These are phyloP conservation scores for Tulasnella sp. DNA, from an alignment of 768 basidiomycete species.

Conservation along the genomic window DNA sequence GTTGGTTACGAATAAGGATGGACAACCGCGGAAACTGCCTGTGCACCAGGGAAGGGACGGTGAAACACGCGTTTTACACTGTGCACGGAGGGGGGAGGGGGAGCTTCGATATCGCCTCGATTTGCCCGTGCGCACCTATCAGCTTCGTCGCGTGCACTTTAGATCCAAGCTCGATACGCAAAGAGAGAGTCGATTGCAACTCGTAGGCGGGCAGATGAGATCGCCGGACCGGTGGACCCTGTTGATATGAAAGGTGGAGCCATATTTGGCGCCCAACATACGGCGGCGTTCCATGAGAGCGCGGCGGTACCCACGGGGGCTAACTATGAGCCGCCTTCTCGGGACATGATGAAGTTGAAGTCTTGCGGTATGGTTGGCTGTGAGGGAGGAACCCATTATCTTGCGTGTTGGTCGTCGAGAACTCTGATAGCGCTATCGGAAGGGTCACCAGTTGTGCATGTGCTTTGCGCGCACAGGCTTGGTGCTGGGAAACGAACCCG, in stretches of 20 bases:
- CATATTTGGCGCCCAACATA: not conserved
- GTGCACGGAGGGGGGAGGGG: not conserved
- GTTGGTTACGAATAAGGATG: not conserved
- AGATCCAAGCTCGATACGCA: not conserved
- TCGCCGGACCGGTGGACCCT: not conserved
- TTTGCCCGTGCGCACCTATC: conserved; percentile 13
- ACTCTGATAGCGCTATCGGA: conserved; percentile 16
- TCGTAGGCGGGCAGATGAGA: not conserved
- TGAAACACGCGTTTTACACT: conserved; percentile 10
- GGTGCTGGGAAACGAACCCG: not conserved
- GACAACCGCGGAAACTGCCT: not conserved
- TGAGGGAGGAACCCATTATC: not conserved
- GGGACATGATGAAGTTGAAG: conserved; percentile 12
- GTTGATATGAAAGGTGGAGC: not conserved
- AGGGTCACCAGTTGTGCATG: not conserved
- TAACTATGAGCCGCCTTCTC: not conserved
- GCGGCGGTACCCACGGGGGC: not conserved
- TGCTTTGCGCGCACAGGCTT: not conserved
- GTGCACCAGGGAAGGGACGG: not conserved
- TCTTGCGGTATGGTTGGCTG: not conserved
- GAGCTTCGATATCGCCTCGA: conserved; percentile 19
- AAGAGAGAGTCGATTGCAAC: not conserved
- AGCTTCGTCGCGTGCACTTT: not conserved
- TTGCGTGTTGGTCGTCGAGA: not conserved
- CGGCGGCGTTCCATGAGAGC: not conserved